Evolutionary conservation across 805 yeast species (phyloP), one percentile per base, ranked within the genome.

Genomic region (Yarrowia phangngaensis): DNA sequence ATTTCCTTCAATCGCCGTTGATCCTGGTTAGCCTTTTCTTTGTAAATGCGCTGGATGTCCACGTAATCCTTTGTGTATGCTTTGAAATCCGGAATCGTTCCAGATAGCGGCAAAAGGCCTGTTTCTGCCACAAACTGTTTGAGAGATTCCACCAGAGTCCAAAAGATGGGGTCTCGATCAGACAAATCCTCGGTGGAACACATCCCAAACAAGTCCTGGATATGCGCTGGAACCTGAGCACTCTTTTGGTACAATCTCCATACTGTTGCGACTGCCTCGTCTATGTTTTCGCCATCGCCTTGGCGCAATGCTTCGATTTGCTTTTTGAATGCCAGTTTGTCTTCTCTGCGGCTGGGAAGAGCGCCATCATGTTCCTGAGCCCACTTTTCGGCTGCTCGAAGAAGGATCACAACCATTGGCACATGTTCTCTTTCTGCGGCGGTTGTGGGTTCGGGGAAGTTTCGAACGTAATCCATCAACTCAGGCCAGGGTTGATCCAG

Each of bases 81-180:
- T 15, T 84, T 82, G 96, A 90, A 90, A 61, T 89, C 97, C 0
- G 95, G 95, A 5, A 89, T 60, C 0, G 68, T 73, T 0, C 95
- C 95, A 3, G 81, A 71, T 2, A 86, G 63, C 0, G 95, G 95
- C n/a, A 85, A 67, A 4, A 66, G 60, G 1, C 68, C 65, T 3
- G 60, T 28, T 4, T 20, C 32, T 0, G 43, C 53, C 0, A 78
- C 70, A 61, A 79, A 87, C 6, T 55, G 52, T 32, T 71, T 66
- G 41, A 86, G 66, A 0, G 88, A 83, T 30, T 63, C 65, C 0
- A 75, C 70, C 14, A 77, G 70, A 2, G 74, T 60, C 95, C 95
- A 87, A 58, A 84, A 84, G 4, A 67, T 41, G 7, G 58, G 30
- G 11, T 30, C 38, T 20, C 41, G 13, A 3, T 30, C 16, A 5